These are phyloP conservation scores for Termitomyces sp. DNA, from an alignment of 768 basidiomycete genomes.

Conservation along the genomic window DNA sequence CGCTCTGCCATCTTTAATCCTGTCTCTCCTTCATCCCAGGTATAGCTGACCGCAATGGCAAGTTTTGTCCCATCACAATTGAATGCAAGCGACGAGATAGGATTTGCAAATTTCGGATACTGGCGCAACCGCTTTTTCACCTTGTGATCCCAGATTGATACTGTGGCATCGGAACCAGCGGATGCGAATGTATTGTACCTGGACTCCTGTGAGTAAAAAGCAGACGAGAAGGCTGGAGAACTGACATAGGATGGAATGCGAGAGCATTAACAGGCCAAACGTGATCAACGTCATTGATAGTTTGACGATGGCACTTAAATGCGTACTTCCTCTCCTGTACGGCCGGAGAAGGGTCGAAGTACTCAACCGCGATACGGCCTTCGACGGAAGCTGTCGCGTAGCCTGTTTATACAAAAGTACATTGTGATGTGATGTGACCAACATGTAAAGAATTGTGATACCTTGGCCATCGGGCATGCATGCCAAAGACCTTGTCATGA, in stretches of 20 bases:
- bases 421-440: neutral
- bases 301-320: conserved; percentile 94
- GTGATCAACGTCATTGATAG: conserved; percentile 86
- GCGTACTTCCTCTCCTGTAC: conserved; percentile 87
- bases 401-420: conserved; percentile 37
- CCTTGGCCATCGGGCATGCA: conserved; percentile 94
- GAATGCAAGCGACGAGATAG: conserved; percentile 79
- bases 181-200: conserved; percentile 95
- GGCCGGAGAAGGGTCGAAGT: conserved; percentile 78
- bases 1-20: conserved; percentile 60
- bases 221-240: conserved; percentile 2
- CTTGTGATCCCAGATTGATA: conserved; percentile 96
- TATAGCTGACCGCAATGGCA: conserved; percentile 83
- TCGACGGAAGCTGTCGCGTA: conserved; percentile 94
- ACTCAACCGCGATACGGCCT: conserved; percentile 95
- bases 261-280: conserved; percentile 96
- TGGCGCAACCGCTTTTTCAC: conserved; percentile 94
- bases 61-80: conserved; percentile 78
- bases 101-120: conserved; percentile 71
- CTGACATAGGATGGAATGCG: conserved; percentile 86
- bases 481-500: conserved; percentile 86
- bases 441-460: conserved; percentile 23
- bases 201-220: conserved; percentile 1
- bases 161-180: conserved; percentile 89
- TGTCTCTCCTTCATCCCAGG: conserved; percentile 83